Base-by-base conservation (phyloP, 441 rosid species). In the Adansonia grandidieri region DNA sequence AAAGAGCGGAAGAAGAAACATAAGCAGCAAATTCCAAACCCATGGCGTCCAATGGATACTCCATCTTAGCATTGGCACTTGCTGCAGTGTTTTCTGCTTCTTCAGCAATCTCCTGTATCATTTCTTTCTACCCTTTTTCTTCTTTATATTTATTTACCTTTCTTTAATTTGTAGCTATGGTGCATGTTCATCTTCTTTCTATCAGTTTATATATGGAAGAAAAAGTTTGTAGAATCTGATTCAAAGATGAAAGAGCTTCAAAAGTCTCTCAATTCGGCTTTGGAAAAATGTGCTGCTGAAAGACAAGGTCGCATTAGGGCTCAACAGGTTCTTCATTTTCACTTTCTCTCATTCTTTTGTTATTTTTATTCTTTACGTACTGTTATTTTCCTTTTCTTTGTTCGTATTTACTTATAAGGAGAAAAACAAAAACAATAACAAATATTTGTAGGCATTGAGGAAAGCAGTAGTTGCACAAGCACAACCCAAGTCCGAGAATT, bases 241-340 rank as follows among this genome's bases (percentile, higher is more conserved):
- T 68, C 50, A 44, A 87, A 79, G 82, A 42, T 88, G 62, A 67
- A 80, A 40, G 86, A 88, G 82, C 93, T 95, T 68, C 84, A 89
- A 78, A 86, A 79, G 61, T 87, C 94, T 81, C 86, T 93, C 78
- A 83, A 86, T 74, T 88, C 92, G 13, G 80, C 91, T 9, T 19
- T 69, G 63, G 86, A 87, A 28, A 93, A 90, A 81, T 83, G 90
- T 85, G 86, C 91, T 71, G 88, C 97, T n/a, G 96, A 95, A 86
- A 85, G 97, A 77, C 93, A 91, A 87, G 97, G 96, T 73, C 94
- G 97, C 70, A 88, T 91, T 73, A 85, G 93, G 79, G 90, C 96
- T 81, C 96, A 92, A 77, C 95, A 91, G 95, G 98, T 90, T 70
- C 69, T 66, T 64, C 53, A 47, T 17, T 64, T 7, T 14, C 42